Evolutionary conservation across 352 stramenopile species (phyloP), one percentile per base, ranked within the genome.

Genomic region (Globisporangium camurandrum): DNA sequence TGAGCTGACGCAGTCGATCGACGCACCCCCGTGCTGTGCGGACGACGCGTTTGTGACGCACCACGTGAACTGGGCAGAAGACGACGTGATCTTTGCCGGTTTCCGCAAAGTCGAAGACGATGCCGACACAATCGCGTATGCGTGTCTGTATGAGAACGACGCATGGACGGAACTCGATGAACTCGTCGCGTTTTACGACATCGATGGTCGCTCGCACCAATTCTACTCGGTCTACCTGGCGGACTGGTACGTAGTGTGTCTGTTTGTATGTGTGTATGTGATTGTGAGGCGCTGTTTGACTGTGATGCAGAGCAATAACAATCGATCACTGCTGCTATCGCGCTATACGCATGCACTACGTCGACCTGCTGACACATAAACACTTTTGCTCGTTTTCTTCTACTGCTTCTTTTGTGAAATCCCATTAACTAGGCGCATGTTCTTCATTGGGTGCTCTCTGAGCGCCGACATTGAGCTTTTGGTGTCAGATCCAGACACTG

Each of bases 381-480:
- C n/a, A n/a, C n/a, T n/a, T n/a, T n/a, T n/a, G n/a, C n/a, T n/a
- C n/a, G n/a, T n/a, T n/a, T n/a, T n/a, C n/a, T n/a, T 33, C 19
- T 1, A 20, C 34, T 51, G 46, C n/a, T 46, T 0, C 33, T 51
- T 37, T 10, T 37, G 31, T 37, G 9, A n/a, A 23, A 44, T 26
- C 44, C 16, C 31, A 22, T 14, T 27, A n/a, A 24, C 10, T 42
- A 82, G 71, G 76, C 71, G 78, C 14, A 89, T 89, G 75, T 89
- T 89, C 48, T 89, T 89, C 44, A 64, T 89, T 52, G 73, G 66
- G 11, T 89, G 78, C 53, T 89, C 78, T 16, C 46, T 89, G 31
- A 89, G 78, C 49, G 70, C 78, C n/a, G 78, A 89, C 55, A 77
- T 89, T 22, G 78, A 89, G 56, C 62, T 89, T 14, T 62, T 89